phyloP scores from a whole-genome alignment of 108 stramenopile species.

The Cyclotella choctawhatcheeana region DNA sequence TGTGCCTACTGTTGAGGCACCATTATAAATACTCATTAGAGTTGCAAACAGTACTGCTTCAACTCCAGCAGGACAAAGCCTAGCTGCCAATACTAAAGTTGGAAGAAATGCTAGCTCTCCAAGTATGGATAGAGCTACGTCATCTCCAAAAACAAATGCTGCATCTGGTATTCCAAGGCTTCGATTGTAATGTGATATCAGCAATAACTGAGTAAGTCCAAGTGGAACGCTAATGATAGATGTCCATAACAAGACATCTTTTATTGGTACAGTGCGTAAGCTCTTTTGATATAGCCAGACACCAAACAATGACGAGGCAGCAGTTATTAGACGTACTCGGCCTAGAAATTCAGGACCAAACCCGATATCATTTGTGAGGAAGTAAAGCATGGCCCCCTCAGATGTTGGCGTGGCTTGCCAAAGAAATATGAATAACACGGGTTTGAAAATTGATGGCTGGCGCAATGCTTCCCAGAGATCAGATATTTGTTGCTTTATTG shows the following conservation, averaged over 20 bases:
- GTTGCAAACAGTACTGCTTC: slow-evolving; percentile 95
- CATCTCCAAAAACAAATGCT: slow-evolving; percentile 93
- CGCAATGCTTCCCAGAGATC: slow-evolving; percentile 81
- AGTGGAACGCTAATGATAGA: slow-evolving; percentile 74
- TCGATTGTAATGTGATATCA: slow-evolving; percentile 89
- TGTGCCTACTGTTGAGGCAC: slow-evolving; percentile 85
- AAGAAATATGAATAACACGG: slow-evolving; percentile 91
- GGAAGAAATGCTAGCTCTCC: slow-evolving; percentile 96
- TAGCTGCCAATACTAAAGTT: slow-evolving; percentile 91
- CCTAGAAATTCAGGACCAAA: slow-evolving; percentile 95
- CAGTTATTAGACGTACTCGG: slow-evolving; percentile 82
- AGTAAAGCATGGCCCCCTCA: slow-evolving; percentile 94
- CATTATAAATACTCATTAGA: slow-evolving; percentile 95
- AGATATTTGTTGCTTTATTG: slow-evolving; percentile 68
- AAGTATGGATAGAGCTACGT: slow-evolving; percentile 84
- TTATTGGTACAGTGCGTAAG: slow-evolving; percentile 66
- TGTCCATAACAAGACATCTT: slow-evolving; percentile 87
- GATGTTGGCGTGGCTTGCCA: slow-evolving; percentile 96
- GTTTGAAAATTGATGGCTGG: slow-evolving; percentile 88
- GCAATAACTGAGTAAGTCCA: slow-evolving; percentile 77
- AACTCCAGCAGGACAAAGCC: slow-evolving; percentile 91
- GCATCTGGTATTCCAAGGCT: slow-evolving; percentile 90
- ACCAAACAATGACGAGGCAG: slow-evolving; percentile 83
- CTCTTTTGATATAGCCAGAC: slow-evolving; percentile 85
- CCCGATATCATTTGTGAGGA: slow-evolving; percentile 91